Evolutionary conservation across 2,329 filamentous ascomycete species (phyloP), one percentile per base, ranked within the genome.

Genomic region (Claviceps digitariae): DNA sequence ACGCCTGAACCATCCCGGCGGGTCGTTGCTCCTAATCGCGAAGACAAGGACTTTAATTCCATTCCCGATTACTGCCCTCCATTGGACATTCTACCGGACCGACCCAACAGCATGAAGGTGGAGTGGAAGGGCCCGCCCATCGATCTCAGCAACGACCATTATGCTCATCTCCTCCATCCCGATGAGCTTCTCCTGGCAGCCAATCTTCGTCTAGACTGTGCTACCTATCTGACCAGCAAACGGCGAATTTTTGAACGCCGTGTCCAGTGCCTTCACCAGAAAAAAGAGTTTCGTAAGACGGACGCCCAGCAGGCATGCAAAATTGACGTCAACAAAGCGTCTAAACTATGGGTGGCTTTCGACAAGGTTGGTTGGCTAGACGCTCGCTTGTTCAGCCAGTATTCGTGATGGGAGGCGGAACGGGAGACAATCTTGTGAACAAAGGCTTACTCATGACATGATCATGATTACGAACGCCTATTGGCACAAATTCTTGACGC

Each of bases 261-360:
- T 43, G 78, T 91, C 36, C 79, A 85, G 50, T 80, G 78, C 55
- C 79, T 83, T 2, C 71, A 73, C 53, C 82, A 81, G 38, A 78
- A 79, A 64, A 93, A 94, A 69, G 86, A 90, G 63, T 96, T 95
- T 67, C 84, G 88, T 66, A 95, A 95, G 78, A 97, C 91, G 1
- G 88, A 95, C 65, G 89, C 90, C 5, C 91, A 97, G 68, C 87
- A 95, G 67, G 89, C 88, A n/a, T 95, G 89, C 77, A 94, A 94
- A 74, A 95, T 96, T 58, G 91, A 97, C 63, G 91, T 97, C 66
- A 96, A 96, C 75, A 97, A 96, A 74, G 89, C 90, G 3, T 94
- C 88, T 59, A 91, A 91, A 68, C 75, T 97, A 48, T 95, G 89
- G 87, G 83, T 83, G 40, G 89, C 89, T 6, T 97, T 88, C 64